These are phyloP conservation scores for Pholiota conissans DNA, from an alignment of 768 basidiomycete species.

Conservation along the genomic window DNA sequence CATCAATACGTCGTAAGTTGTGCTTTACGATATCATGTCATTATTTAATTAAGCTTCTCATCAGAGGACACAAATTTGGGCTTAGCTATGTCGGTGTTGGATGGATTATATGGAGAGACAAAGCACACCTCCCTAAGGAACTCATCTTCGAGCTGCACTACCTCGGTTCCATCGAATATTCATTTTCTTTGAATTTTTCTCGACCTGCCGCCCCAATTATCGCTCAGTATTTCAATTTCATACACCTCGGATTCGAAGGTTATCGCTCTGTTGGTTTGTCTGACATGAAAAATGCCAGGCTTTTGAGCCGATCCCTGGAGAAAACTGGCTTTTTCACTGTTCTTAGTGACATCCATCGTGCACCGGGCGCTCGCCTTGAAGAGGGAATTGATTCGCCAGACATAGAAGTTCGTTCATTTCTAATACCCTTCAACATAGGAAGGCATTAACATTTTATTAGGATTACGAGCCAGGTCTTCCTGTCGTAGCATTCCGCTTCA, in stretches of 20 bases:
- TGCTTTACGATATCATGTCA: conserved; percentile 32
- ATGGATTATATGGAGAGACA: conserved; percentile 69
- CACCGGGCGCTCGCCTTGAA: conserved; percentile 29
- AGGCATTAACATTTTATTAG: conserved; percentile 23
- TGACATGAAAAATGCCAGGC: conserved; percentile 61
- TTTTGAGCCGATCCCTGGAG: conserved; percentile 64
- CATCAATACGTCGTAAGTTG: conserved; percentile 53
- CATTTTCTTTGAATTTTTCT: conserved; percentile 67
- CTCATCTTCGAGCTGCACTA: conserved; percentile 72
- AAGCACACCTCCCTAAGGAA: conserved; percentile 63
- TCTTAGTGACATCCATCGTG: conserved; percentile 56
- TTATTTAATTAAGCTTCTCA: conserved; percentile 36
- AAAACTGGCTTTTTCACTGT: conserved; percentile 51
- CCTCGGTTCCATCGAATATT: conserved; percentile 67
- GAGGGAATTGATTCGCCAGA: conserved; percentile 48
- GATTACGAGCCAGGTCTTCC: conserved; percentile 60
- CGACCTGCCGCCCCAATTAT: conserved; percentile 64
- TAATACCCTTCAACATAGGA: conserved; percentile 4
- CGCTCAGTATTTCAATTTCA: conserved; percentile 63
- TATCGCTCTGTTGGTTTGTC: conserved; percentile 48
- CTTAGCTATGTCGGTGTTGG: conserved; percentile 61
- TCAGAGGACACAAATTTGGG: conserved; percentile 66
- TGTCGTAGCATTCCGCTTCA: conserved; percentile 67
- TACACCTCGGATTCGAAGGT: conserved; percentile 60
- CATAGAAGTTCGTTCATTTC: conserved; percentile 47